phyloP scores from a whole-genome alignment of 2,329 filamentous ascomycete genomes.

The Microcera coccophila region DNA sequence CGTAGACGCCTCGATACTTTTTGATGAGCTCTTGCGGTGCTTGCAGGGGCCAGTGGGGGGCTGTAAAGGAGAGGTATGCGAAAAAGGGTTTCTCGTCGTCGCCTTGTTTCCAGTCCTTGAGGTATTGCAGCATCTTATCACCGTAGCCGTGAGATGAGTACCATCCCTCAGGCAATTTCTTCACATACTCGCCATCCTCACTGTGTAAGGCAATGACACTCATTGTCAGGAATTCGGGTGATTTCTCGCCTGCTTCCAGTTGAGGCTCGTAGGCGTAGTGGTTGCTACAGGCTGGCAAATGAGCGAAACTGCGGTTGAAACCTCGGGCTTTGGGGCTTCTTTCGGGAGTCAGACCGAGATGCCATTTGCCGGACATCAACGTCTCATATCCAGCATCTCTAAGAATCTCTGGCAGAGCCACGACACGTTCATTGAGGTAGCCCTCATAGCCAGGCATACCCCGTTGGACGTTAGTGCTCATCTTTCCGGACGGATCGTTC shows the following conservation, averaged over 20 bases:
- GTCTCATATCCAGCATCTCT: conserved; percentile 55
- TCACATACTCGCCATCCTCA: conserved; percentile 14
- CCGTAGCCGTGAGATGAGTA: conserved; percentile 45
- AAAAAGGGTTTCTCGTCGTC: conserved; percentile 28
- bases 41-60: conserved; percentile 62
- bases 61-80: conserved; percentile 44
- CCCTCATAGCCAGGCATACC: conserved; percentile 39
- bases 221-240: conserved; percentile 15
- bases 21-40: conserved; percentile 51
- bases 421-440: conserved; percentile 53
- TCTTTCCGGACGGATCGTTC: conserved; percentile 5
- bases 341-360: conserved; percentile 15
- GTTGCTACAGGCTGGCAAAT: conserved; percentile 57
- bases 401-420: conserved; percentile 50
- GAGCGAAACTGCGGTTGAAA: conserved; percentile 56
- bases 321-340: conserved; percentile 32
- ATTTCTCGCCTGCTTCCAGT: conserved; percentile 10
- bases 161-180: conserved; percentile 37
- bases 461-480: conserved; percentile 12
- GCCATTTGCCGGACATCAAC: conserved; percentile 50
- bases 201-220: conserved; percentile 17
- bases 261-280: conserved; percentile 36
- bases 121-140: conserved; percentile 41
- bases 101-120: conserved; percentile 26
- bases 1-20: conserved; percentile 57